Base-by-base conservation (phyloP, 768 basidiomycete species). In the Cytidiella melzeri region DNA sequence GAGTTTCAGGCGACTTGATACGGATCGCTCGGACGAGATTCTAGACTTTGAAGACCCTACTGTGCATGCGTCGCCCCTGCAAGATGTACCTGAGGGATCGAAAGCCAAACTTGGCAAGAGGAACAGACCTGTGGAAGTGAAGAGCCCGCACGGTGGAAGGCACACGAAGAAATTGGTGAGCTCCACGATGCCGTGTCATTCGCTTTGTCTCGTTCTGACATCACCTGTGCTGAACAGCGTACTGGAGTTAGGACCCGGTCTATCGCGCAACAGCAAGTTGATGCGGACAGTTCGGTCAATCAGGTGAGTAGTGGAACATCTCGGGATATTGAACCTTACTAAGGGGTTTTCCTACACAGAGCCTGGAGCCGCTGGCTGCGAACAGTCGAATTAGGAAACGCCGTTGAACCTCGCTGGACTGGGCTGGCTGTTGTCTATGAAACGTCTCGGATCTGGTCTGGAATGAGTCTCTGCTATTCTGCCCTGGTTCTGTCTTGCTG, bases 11-110 rank as follows among this genome's bases (percentile, higher is more conserved):
- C 43, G 51, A 36, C 52, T 63, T 4, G 62, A 56, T 5, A 59
- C 50, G 15, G 57, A 53, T 41, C 50, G 58, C 24, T 61, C 62
- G 1, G 62, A 63, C 50, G 62, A 63, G 20, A 61, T 58, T 38
- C 21, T 52, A n/a, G 55, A 57, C 25, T 60, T 59, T 36, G 60
- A 60, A 5, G 60, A 59, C 9, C 41, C 30, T 12, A 26, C 25
- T 25, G 37, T 20, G 25, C 25, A 24, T 19, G 4, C 19, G 7
- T 48, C 46, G 40, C 51, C 51, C 25, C 13, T 18, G 38, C 9
- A 18, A n/a, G 34, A 45, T 25, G 39, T 41, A 21, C 41, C 47
- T 21, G 39, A 38, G 47, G 27, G 12, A 28, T 15, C 40, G 3
- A 34, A 53, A 20, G 15, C 34, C 10, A 25, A 24, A 15, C 45